Evolutionary conservation across 371 early-diverging fungal species (phyloP).

Genomic region (Apophysomyces ossiformis): DNA sequence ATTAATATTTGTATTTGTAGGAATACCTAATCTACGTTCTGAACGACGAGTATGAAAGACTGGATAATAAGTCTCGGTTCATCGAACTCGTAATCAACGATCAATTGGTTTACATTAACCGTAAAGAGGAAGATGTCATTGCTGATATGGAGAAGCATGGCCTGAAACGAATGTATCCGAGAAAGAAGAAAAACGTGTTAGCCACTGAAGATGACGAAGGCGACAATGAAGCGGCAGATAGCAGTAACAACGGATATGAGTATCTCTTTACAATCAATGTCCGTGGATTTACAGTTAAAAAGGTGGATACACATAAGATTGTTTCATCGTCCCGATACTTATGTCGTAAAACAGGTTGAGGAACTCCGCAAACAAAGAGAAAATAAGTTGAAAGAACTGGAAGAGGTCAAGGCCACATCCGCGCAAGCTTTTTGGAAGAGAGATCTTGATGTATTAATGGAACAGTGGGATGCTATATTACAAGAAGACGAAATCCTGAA

Average conservation of each 20-base stretch:
- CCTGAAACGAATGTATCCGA: conserved; percentile 66
- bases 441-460: conserved; percentile 84
- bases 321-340: neutral
- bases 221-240: conserved; percentile 16
- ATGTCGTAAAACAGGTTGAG: conserved; percentile 56
- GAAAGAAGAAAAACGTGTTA: conserved; percentile 45
- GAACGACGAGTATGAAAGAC: conserved; percentile 72
- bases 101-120: conserved; percentile 85
- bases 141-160: conserved; percentile 77
- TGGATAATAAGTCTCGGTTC: conserved; percentile 95
- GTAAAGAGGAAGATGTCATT: conserved; percentile 82
- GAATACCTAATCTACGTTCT: conserved; percentile 70
- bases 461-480: conserved; percentile 70
- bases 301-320: conserved; percentile 45
- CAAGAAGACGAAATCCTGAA: conserved; percentile 37
- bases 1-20: conserved; percentile 13
- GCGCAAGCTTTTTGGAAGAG: conserved; percentile 89
- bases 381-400: conserved; percentile 74
- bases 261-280: conserved; percentile 97
- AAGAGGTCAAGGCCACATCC: conserved; percentile 68
- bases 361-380: conserved; percentile 79
- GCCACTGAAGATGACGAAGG: conserved; percentile 55
- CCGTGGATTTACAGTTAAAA: conserved; percentile 91
- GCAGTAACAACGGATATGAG: conserved; percentile 73
- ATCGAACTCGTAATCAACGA: conserved; percentile 91